phyloP scores from a whole-genome alignment of 2,329 filamentous ascomycete genomes.

The Nigrograna mackinnonii region DNA sequence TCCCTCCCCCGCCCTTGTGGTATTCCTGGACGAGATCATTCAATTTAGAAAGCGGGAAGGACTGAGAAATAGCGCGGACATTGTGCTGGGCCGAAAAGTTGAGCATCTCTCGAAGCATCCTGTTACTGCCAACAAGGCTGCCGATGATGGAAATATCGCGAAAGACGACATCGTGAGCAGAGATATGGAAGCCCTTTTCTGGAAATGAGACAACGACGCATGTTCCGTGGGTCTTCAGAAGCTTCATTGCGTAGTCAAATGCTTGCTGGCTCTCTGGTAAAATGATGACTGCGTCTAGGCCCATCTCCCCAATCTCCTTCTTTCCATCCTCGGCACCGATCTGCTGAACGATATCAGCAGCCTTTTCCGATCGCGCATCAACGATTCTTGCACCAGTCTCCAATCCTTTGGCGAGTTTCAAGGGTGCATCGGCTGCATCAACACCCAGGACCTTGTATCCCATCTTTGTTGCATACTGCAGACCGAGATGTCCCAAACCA shows the following conservation, averaged over 20 bases:
- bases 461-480: slow-evolving; percentile 35
- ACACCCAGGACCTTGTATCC: slow-evolving; percentile 42
- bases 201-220: slow-evolving; percentile 54
- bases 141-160: slow-evolving; percentile 48
- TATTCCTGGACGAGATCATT: slow-evolving; percentile 51
- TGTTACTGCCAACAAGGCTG: slow-evolving; percentile 48
- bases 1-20: slow-evolving; percentile 49
- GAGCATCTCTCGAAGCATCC: slow-evolving; percentile 43
- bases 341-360: slow-evolving; percentile 30
- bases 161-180: slow-evolving; percentile 47
- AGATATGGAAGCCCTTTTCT: slow-evolving; percentile 47
- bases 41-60: slow-evolving; percentile 37
- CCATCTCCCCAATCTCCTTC: slow-evolving; percentile 43
- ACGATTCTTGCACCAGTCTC: slow-evolving; percentile 39
- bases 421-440: slow-evolving; percentile 41
- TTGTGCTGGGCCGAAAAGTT: slow-evolving; percentile 41
- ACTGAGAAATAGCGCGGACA: slow-evolving; percentile 39
- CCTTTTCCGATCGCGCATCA: slow-evolving; percentile 41
- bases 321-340: slow-evolving; percentile 43
- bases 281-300: slow-evolving; percentile 51
- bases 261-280: slow-evolving; percentile 51
- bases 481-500: slow-evolving; percentile 33
- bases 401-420: slow-evolving; percentile 39
- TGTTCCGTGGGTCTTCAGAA: slow-evolving; percentile 50
- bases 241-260: slow-evolving; percentile 51